Evolutionary conservation across 306 rosid genomes (phyloP), one percentile per base, ranked within the genome.

Genomic region (Cicer cuneatum): DNA sequence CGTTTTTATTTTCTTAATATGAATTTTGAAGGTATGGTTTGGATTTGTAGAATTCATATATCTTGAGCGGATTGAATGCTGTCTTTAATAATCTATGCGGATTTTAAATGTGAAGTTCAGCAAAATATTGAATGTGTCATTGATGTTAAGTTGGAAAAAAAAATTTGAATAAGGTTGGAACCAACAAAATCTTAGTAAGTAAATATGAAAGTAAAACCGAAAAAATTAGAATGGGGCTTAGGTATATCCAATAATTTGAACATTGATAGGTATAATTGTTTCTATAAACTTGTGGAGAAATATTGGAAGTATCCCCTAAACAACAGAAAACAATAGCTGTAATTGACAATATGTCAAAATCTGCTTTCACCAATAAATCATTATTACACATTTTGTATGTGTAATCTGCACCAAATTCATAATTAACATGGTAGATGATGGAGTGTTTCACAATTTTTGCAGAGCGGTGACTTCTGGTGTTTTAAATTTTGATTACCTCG

Each of bases 381-480:
- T 42, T 18, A 60, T 45, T 35, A 10, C 74, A 63, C 29, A 2
- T 52, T 41, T 14, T 38, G 6, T 41, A 11, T 66, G 10, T 35
- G 41, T 62, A 10, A 37, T 60, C 11, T 47, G 46, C 42, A 24
- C 48, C 18, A 13, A 11, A 5, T 15, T 37, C 48, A 39, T 49
- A 71, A 21, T 61, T 45, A 74, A 60, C 18, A 38, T 4, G 38
- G 46, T 68, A 52, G 46, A 18, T 57, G 41, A 64, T 81, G 63
- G 39, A 69, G 33, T 11, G 43, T 42, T 21, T 73, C 62, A 63
- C 39, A 78, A 68, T 3, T 74, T 66, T 81, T 78, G 64, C 86
- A 92, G 98, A 80, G 83, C 90, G 6, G 78, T 84, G 86, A 90
- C 85, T 69, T 89, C 89, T 42, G 86, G 93, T 53, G 58, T 88